Base-by-base conservation (phyloP, 768 basidiomycete species). In the Calocybe indica region DNA sequence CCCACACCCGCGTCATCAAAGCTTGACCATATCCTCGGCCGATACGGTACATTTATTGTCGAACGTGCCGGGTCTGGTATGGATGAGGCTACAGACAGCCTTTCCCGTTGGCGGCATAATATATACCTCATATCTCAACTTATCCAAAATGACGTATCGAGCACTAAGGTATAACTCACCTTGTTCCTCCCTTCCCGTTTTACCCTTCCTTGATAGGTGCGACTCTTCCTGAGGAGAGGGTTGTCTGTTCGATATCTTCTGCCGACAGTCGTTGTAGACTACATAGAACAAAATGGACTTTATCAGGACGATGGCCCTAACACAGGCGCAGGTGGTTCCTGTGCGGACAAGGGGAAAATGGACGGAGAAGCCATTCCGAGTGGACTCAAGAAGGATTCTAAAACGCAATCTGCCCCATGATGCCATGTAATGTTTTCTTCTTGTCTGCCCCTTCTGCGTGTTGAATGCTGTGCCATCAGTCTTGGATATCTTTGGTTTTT, bases 91-190 rank as follows among this genome's bases (percentile, higher is more conserved):
- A 84, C 80, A 31, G 85, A 88, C 56, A 78, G 67, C 59, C 73
- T 89, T 62, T 84, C 83, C 50, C 79, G 76, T 52, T 86, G 80
- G 85, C 82, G 83, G 52, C 74, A 79, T 62, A 94, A 92, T 60
- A 92, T 95, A 51, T 83, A 92, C 59, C 80, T 98, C 51, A 86
- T 96, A 57, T 85, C 88, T 46, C 93, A 96, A 64, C 77, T 95
- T 46, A 95, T 97, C 54, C 92, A 95, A 69, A 97, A 97, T 61
- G 93, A 97, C 61, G 93, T 97, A 39, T 94, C 92, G 6, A 92
- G 89, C 54, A 96, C 94, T 14, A 97, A 96, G 74, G 92, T 82
- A 56, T 12, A 55, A 43, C 46, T 43, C 14, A 30, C 36, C 22
- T 34, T 5, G 3, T 35, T 31, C 12, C n/a, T 35, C 8, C 30